Conservation (phyloP, 164 flowering plant species). For the Aristolochia californica region DNA sequence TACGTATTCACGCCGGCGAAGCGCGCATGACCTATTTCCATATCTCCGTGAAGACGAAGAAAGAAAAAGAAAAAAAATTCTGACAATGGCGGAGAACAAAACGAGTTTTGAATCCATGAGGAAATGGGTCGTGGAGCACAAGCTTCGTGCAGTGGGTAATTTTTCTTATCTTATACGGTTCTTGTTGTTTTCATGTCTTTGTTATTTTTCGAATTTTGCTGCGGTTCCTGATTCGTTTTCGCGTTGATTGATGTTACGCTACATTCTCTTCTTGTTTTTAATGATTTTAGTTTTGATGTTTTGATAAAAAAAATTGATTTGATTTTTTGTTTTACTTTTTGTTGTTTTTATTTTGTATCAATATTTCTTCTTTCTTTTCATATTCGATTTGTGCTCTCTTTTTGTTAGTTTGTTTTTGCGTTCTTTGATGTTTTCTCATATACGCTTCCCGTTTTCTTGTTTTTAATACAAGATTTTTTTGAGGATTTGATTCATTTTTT, state of each 20-base stretch:
- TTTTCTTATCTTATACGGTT: background rate
- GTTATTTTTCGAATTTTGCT: background rate
- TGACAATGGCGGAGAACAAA: constrained; percentile 35
- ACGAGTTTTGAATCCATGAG: constrained; percentile 33
- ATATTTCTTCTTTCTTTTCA: no score
- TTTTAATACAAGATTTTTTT: no score
- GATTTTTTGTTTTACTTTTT: no score
- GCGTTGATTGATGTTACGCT: background rate
- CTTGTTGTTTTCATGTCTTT: background rate
- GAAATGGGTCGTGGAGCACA: constrained; percentile 70
- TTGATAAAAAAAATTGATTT: background rate
- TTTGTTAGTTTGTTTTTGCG: no score
- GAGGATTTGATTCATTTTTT: no score
- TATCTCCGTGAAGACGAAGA: background rate
- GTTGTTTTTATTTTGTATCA: no score
- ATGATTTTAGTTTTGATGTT: background rate
- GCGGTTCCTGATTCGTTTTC: background rate
- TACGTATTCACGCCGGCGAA: no score
- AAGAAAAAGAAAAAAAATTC: background rate
- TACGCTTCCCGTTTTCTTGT: no score
- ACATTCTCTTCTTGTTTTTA: background rate
- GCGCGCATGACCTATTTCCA: background rate
- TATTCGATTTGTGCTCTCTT: no score
- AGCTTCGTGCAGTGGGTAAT: constrained; percentile 81
- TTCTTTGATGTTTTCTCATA: no score